Evolutionary conservation across 1,139 yeast species (phyloP), one percentile per base, ranked within the genome.

Genomic region (Diutina pseudorugosa): DNA sequence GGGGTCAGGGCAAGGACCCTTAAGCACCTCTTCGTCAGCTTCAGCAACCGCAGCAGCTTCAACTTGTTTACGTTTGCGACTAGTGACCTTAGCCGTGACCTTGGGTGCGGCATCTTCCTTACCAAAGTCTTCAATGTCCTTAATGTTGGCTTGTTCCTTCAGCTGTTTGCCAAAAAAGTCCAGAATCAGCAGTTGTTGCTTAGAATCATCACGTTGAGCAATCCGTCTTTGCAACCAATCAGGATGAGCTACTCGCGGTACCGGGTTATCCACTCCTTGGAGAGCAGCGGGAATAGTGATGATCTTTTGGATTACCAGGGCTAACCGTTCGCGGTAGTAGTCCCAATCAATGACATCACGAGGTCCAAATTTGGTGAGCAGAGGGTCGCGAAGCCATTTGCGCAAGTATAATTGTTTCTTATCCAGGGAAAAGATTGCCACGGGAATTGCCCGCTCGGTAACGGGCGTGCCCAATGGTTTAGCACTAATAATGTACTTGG

Each of bases 271-370:
- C 14, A 93, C 80, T 53, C 82, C 80, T 70, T 94, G 98, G 55
- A 91, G 72, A 7, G 98, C 98, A 8, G 99, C 99, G 2, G 99
- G 99, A 60, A 94, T 93, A 0, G 97, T 86, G 58, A 94, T 89
- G 61, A 94, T 89, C 66, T 94, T 94, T 65, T 91, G 97, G 45
- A 94, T 83, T 12, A 91, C 96, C 2, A 96, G 89, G 0, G 95
- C 95, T 47, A 94, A 75, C 61, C 99, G 80, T 61, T 90, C 97
- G 58, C 85, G 76, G 64, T 94, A 94, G 63, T 94, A 94, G 18
- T 72, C 80, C 99, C 99, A 94, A 66, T 94, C 98, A 57, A 94
- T 77, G 51, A 94, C 86, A 41, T 80, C 79, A 60, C 98, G 76
- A 6, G 96, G 95, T 65, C 93, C 97, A 63, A 88, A 88, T 52